Evolutionary conservation across 345 rosid species (phyloP).

Genomic region (Murraya koenigii): DNA sequence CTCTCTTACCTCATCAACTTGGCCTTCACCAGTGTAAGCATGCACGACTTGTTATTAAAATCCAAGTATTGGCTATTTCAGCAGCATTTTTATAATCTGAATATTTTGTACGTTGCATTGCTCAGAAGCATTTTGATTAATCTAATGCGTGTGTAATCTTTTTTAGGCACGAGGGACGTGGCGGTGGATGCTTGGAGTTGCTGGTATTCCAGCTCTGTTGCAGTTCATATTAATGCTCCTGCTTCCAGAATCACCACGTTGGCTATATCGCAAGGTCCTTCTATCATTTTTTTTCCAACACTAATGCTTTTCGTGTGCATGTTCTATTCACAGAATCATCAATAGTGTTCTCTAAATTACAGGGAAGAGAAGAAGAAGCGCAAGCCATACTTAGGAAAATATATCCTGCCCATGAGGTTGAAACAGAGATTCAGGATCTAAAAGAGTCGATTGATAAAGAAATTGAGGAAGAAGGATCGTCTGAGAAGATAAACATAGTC

Average conservation of each 20-base stretch:
- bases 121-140: not conserved
- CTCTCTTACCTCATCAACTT: conserved; percentile 83
- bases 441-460: conserved; percentile 69
- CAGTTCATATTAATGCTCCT: conserved; percentile 70
- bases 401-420: conserved; percentile 55
- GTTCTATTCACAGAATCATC: not conserved
- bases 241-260: conserved; percentile 92
- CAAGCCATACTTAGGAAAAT: conserved; percentile 53
- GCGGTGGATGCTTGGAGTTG: conserved; percentile 98
- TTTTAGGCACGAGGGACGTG: conserved; percentile 69
- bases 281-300: not conserved
- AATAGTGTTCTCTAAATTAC: conserved; percentile 3
- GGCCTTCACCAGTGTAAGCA: conserved; percentile 61
- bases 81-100: not conserved
- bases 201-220: conserved; percentile 72
- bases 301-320: not conserved
- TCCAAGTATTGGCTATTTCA: not conserved
- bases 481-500: conserved; percentile 50
- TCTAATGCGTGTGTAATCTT: not conserved
- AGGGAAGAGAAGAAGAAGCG: conserved; percentile 88
- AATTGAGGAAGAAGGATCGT: conserved; percentile 45
- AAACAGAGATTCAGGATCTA: conserved; percentile 57
- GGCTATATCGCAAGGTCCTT: conserved; percentile 77
- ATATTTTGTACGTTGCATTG: not conserved
- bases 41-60: not conserved